Evolutionary conservation across 2,329 filamentous ascomycete genomes (phyloP).

Genomic region (Fusarium duplospermum): DNA sequence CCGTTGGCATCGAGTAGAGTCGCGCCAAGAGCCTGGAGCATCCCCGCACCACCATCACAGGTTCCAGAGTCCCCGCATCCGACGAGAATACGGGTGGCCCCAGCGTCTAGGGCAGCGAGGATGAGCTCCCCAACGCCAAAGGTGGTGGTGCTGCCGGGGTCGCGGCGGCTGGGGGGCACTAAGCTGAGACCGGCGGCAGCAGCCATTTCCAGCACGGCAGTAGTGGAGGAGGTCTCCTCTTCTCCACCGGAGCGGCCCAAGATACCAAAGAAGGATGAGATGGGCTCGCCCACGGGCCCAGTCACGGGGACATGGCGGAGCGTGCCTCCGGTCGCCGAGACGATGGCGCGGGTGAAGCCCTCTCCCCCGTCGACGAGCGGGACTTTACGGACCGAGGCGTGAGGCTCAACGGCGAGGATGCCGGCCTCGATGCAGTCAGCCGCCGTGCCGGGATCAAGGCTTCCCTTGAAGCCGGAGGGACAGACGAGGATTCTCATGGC

Average conservation of each 20-base stretch:
- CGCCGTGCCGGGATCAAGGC: slow-evolving; percentile 59
- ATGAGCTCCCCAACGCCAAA: slow-evolving; percentile 64
- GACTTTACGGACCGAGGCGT: slow-evolving; percentile 57
- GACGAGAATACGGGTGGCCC: slow-evolving; percentile 58
- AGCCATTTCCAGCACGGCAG: slow-evolving; percentile 65
- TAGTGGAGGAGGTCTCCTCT: not conserved
- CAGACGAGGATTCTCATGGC: slow-evolving; percentile 57
- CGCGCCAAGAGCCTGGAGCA: slow-evolving; percentile 65
- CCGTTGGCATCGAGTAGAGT: slow-evolving; percentile 55
- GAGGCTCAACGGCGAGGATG: slow-evolving; percentile 56
- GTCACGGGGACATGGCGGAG: slow-evolving; percentile 53
- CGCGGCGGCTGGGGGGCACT: slow-evolving; percentile 56
- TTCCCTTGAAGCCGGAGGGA: slow-evolving; percentile 66
- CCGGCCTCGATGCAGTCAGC: slow-evolving; percentile 63
- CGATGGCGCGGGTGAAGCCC: slow-evolving; percentile 61
- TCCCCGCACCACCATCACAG: slow-evolving; percentile 64
- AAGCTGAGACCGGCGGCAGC: slow-evolving; percentile 63
- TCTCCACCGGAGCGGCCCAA: slow-evolving; percentile 43
- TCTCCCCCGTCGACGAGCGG: slow-evolving; percentile 66
- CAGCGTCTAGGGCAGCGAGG: slow-evolving; percentile 57
- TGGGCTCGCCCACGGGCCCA: slow-evolving; percentile 56
- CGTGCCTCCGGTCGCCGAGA: slow-evolving; percentile 55
- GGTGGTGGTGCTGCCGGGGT: slow-evolving; percentile 62
- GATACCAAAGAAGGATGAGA: slow-evolving; percentile 61
- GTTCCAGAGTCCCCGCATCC: slow-evolving; percentile 67